Evolutionary conservation across 2,329 filamentous ascomycete species (phyloP), one percentile per base, ranked within the genome.

Genomic region (Talaromyces pinophilus): DNA sequence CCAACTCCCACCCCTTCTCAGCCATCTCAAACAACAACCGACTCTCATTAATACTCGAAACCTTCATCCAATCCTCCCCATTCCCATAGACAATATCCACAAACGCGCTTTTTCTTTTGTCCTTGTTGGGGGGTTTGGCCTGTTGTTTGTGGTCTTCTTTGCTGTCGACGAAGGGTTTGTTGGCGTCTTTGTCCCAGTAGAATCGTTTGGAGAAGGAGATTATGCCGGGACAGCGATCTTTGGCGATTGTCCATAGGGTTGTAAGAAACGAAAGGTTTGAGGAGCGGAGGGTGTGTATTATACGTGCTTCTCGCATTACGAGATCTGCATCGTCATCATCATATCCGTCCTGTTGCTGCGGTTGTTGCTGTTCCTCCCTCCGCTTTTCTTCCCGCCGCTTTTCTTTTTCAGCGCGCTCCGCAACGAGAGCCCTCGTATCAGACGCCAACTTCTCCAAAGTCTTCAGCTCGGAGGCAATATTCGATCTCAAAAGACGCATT

Each of bases 181-280:
- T 25, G 10, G 13, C 15, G 22, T 59, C 44, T 59, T 48, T 52
- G 52, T 78, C 75, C 78, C 80, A 86, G 70, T 86, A 85, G 68
- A 87, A 84, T 48, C 82, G 77, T 73, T 86, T 86, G 61, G 82
- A 80, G 62, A 91, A 82, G n/a, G 83, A 84, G 40, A 85, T 80
- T 10, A 92, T 71, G 0, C 86, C 84, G 0, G 74, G 79, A 65
- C 85, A 87, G 10, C 71, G 71, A 19, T 78, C 79, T 73, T 88
- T 90, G 17, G 87, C 87, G 25, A 85, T 82, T 33, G 77, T 76
- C 89, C 89, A 91, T 2, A 91, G 81, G 5, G 85, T 82, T 69
- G 87, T 83, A 63, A 88, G 86, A 72, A 90, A 91, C 0, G 86
- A 83, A 11, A 91, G 72, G 76, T 92, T 92, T 0, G 87, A 89